These are phyloP conservation scores for Xanthoceras sorbifolium DNA, from an alignment of 345 rosid species.

Conservation along the genomic window DNA sequence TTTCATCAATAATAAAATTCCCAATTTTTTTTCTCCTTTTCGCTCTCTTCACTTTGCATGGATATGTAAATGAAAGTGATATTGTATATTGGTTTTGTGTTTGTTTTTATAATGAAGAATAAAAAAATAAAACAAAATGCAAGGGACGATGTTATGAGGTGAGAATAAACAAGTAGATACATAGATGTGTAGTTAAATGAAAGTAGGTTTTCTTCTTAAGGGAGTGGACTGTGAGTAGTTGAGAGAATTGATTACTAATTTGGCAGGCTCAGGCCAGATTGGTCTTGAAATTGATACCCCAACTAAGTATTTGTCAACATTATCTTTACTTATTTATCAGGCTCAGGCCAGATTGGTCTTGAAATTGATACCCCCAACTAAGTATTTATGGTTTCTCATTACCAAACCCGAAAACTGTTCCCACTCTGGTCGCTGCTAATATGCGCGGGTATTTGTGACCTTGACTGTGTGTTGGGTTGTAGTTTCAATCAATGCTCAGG, in stretches of 20 bases:
- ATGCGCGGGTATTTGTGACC: background rate
- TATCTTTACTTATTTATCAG: too few species aligned
- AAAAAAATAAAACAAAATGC: too few species aligned
- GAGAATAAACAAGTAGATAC: slow-evolving; percentile 8
- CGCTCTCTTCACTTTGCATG: background rate
- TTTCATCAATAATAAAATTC: slow-evolving; percentile 46
- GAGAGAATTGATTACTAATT: slow-evolving; percentile 28
- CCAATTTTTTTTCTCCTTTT: slow-evolving; percentile 29
- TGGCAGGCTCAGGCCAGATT: slow-evolving; percentile 14
- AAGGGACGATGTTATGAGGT: too few species aligned
- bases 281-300: slow-evolving; percentile 5
- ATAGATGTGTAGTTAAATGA: slow-evolving; percentile 31
- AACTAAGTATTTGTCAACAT: background rate
- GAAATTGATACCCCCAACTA: slow-evolving; percentile 4
- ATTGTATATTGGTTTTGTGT: too few species aligned
- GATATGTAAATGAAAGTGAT: background rate
- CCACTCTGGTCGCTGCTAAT: slow-evolving; percentile 14
- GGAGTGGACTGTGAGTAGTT: slow-evolving; percentile 31
- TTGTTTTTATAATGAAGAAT: too few species aligned
- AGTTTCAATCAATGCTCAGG: background rate
- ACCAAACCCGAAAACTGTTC: background rate
- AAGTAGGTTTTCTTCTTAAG: slow-evolving; percentile 30
- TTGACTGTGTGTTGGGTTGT: background rate
- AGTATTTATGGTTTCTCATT: slow-evolving; percentile 25
- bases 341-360: slow-evolving; percentile 18